A percentile compares a stretch with the other conserved stretches of the same genome.
phyloP scores from a whole-genome alignment of 1,139 yeast genomes.

The Yamadazyma oceani region DNA sequence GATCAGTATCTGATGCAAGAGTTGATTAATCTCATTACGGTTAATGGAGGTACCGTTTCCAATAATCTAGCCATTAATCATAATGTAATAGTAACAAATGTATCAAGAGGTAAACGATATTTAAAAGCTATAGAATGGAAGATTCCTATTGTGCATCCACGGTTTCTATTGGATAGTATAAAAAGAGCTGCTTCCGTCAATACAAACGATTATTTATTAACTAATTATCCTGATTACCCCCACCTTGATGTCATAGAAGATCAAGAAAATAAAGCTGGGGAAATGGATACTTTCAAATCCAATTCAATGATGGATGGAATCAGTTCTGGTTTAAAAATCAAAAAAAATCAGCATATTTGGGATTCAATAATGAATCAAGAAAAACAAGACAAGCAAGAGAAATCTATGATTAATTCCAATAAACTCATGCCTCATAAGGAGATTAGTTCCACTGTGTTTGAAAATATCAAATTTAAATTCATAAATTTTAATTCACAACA shows the following conservation, averaged over 20 bases:
- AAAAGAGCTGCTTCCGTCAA: slow-evolving; percentile 61
- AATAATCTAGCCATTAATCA: slow-evolving; percentile 55
- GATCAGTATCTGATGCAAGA: slow-evolving; percentile 3
- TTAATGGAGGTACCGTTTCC: slow-evolving; percentile 60
- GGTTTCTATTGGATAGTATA: slow-evolving; percentile 69
- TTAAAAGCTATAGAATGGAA: slow-evolving; percentile 66
- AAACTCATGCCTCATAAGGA: slow-evolving; percentile 3
- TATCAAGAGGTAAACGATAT: slow-evolving; percentile 58
- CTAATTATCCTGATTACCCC: slow-evolving; percentile 17
- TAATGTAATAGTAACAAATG: slow-evolving; percentile 55
- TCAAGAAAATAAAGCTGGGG: slow-evolving; percentile 12
- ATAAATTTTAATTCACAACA: slow-evolving; percentile 9
- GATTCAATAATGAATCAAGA: slow-evolving; percentile 43
- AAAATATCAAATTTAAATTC: slow-evolving; percentile 11
- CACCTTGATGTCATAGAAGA: slow-evolving; percentile 3
- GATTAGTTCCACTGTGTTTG: slow-evolving; percentile 7
- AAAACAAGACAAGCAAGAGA: not conserved
- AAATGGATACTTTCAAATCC: slow-evolving; percentile 6
- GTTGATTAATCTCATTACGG: slow-evolving; percentile 32
- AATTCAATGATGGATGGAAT: slow-evolving; percentile 9
- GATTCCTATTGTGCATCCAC: slow-evolving; percentile 69
- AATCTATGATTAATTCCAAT: not conserved
- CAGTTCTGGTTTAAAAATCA: slow-evolving; percentile 17
- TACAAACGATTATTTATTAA: slow-evolving; percentile 41
- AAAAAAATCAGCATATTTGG: slow-evolving; percentile 42